Base-by-base conservation (phyloP, 306 rosid species). In the Oemleria cerasiformis region DNA sequence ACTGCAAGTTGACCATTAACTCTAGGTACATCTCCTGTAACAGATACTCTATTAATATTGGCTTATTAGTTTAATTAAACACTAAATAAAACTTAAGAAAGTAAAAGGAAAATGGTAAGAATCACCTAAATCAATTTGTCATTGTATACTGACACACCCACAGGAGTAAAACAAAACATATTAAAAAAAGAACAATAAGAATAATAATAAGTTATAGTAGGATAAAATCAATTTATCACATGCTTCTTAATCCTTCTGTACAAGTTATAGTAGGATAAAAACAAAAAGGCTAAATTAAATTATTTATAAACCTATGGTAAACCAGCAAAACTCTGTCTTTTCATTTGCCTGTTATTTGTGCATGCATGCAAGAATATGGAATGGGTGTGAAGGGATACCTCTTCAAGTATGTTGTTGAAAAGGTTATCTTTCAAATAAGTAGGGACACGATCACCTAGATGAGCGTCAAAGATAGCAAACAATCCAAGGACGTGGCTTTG, bases 381-480 rank as follows among this genome's bases (percentile, higher is more conserved):
- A 16, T 16, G 19, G 55, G 55, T 49, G 9, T n/a, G 55, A 49
- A 49, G 20, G 20, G 17, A 49, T 42, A 82, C 95, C 89, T 89
- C 84, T 49, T 87, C 81, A 67, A 89, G 80, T 41, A 89, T 89
- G 65, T 81, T 85, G 14, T 84, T 72, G 15, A 89, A 89, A 34
- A 89, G 92, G 77, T 89, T 73, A 75, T 45, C 64, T 39, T 83
- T 88, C 82, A 89, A 86, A 80, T 83, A 89, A 81, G 69, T 81
- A 19, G 92, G 88, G 48, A 89, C 86, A 53, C 85, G 82, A 68
- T 89, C 88, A 61, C 96, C 92, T 73, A 81, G 83, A 78, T 89
- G 96, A 44, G 92, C 92, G 72, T 89, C 96, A 38, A 89, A 89
- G 62, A 89, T 89, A 7, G 96, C 96, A 76, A 89, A 86, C 39